Evolutionary conservation across 805 yeast genomes (phyloP).

Genomic region (Candida multigemmis): DNA sequence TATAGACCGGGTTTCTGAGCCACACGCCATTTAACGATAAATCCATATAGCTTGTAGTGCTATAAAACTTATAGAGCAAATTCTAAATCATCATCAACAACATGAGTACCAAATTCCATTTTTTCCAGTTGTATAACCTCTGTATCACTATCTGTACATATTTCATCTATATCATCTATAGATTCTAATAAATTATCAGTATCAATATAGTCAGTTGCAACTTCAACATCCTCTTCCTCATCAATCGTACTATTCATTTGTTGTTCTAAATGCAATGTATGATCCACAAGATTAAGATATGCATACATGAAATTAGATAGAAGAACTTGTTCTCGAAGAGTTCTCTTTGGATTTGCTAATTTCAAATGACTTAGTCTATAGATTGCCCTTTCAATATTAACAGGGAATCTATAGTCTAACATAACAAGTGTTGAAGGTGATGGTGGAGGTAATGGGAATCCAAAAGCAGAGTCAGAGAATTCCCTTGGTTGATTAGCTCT

Average conservation of each 20-base stretch:
- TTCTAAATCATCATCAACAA: too few species aligned
- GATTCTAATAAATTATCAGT: too few species aligned
- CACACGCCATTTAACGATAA: too few species aligned
- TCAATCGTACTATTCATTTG: slow-evolving; percentile 25
- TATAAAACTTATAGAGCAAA: too few species aligned
- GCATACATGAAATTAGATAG: slow-evolving; percentile 97
- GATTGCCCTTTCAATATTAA: slow-evolving; percentile 93
- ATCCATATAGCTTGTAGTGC: too few species aligned
- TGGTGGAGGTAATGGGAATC: slow-evolving; percentile 78
- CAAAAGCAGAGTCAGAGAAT: slow-evolving; percentile 72
- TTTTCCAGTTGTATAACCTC: too few species aligned
- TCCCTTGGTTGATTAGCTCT: slow-evolving; percentile 37
- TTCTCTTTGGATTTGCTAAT: slow-evolving; percentile 88
- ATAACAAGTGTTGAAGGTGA: slow-evolving; percentile 68
- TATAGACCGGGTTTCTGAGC: too few species aligned
- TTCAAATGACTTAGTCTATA: slow-evolving; percentile 88
- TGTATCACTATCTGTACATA: too few species aligned
- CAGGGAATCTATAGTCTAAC: slow-evolving; percentile 82
- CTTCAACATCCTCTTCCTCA: slow-evolving; percentile 6
- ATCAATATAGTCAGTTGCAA: too few species aligned
- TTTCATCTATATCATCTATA: too few species aligned
- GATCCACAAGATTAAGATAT: slow-evolving; percentile 88
- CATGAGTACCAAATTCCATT: too few species aligned
- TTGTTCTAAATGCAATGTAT: slow-evolving; percentile 67
- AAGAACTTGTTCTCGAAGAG: slow-evolving; percentile 84